Percentiles rank a stretch among this genome's conserved stretches.
Evolutionary conservation across 257 asterid genomes (phyloP).

Genomic region (Gentiana dahurica): DNA sequence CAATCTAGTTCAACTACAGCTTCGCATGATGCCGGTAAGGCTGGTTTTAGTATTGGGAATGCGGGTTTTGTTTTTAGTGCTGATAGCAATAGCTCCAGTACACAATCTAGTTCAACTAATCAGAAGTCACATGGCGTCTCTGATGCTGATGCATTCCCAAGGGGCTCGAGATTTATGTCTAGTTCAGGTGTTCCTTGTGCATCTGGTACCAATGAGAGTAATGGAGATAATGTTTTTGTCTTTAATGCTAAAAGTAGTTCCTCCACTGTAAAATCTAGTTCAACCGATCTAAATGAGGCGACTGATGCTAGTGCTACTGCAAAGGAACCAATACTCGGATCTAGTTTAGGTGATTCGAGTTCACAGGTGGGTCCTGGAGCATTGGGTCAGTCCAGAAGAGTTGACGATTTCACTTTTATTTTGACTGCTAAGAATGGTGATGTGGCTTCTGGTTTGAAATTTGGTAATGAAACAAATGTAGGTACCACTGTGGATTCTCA

Average conservation of each 20-base stretch:
- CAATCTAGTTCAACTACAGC: too few relatives aligned
- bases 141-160: slow-evolving; percentile 6
- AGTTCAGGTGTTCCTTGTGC: not conserved
- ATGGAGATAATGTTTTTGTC: slow-evolving; percentile 14
- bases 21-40: too few relatives aligned
- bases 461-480: slow-evolving; percentile 4
- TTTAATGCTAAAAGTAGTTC: slow-evolving; percentile 22
- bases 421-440: slow-evolving; percentile 19
- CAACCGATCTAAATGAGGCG: slow-evolving; percentile 9
- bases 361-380: not conserved
- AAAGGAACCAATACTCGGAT: slow-evolving; percentile 8
- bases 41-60: too few relatives aligned
- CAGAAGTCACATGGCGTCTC: not conserved
- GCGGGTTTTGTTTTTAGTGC: too few relatives aligned
- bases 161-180: not conserved
- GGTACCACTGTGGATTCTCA: slow-evolving; percentile 20
- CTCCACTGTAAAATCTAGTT: slow-evolving; percentile 8
- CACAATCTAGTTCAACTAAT: too few relatives aligned
- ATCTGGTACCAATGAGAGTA: slow-evolving; percentile 19
- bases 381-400: slow-evolving; percentile 10
- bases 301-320: slow-evolving; percentile 14
- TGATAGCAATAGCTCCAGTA: too few relatives aligned
- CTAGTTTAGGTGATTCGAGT: slow-evolving; percentile 5
- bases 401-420: slow-evolving; percentile 15
- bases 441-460: slow-evolving; percentile 4